Base-by-base conservation (phyloP, 164 flowering plant genomes). In the Aristolochia fimbriata region DNA sequence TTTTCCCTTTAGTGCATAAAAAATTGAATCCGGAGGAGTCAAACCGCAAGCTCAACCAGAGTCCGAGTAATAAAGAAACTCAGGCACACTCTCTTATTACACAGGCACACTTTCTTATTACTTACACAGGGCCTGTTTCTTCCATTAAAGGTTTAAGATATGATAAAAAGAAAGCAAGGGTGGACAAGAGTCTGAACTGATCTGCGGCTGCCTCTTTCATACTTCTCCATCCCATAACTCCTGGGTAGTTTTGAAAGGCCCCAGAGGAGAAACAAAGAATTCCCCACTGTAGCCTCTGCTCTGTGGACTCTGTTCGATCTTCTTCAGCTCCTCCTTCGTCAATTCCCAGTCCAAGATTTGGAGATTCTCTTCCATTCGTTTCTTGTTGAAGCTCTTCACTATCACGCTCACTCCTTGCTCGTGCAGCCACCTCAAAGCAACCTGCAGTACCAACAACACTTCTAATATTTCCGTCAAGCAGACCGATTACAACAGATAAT, bases 201-300 rank as follows among this genome's bases (percentile, higher is more conserved):
- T 27, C 5, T 27, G 30, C 5, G 2, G 30, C 30, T 5, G 5
- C 3, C 30, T 5, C 3, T 27, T 49, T 49, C 54, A 66, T 1
- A 66, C 56, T 33, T 74, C 77, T 17, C 74, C 71, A 58, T 74
- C 77, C 77, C 77, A 74, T 2, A 74, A 48, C 10, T 74, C 71
- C 7, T 46, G 62, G 16, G 54, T 48, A 2, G 74, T 63, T 21
- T 68, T 74, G 43, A 21, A 67, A 3, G 56, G 69, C 19, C 74
- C 77, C 30, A 66, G 49, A 21, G 31, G 59, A n/a, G 61, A 60
- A 15, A 74, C 59, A 24, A 67, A 58, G 0, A 6, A 0, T 0
- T 46, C 55, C 49, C 50, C 61, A 6, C 23, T 17, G 15, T 33
- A 16, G 0, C 48, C 61, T 58, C 51, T 64, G 2, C 21, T 7